Conservation (phyloP, 495 filamentous ascomycete species). For the Mytilinidion resinicola region DNA sequence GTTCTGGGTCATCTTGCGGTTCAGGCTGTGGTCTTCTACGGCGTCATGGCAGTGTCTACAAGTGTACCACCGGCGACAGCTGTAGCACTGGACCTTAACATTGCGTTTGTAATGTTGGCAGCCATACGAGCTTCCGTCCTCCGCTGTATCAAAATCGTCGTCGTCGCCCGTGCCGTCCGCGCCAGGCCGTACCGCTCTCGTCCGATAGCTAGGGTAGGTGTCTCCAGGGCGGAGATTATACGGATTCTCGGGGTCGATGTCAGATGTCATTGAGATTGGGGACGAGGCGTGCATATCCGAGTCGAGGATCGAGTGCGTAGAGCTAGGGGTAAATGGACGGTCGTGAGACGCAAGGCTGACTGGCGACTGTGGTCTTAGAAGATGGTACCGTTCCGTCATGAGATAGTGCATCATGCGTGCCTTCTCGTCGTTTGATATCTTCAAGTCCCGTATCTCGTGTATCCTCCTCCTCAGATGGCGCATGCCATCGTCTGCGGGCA, state of each 20-base stretch:
- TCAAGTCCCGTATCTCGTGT: slow-evolving; percentile 61
- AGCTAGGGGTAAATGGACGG: slow-evolving; percentile 28
- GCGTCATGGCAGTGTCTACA: slow-evolving; percentile 94
- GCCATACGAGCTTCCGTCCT: slow-evolving; percentile 49
- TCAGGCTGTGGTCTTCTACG: slow-evolving; percentile 72
- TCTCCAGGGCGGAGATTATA: slow-evolving; percentile 70
- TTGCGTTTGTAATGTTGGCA: slow-evolving; percentile 93
- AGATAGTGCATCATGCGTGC: slow-evolving; percentile 76
- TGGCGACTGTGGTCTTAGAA: slow-evolving; percentile 16
- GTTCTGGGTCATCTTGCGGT: slow-evolving; percentile 76
- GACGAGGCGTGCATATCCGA: slow-evolving; percentile 21
- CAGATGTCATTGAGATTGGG: slow-evolving; percentile 32
- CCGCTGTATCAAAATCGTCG: slow-evolving; percentile 27
- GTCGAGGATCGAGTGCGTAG: slow-evolving; percentile 17
- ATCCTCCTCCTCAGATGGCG: slow-evolving; percentile 66
- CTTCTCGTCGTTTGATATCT: slow-evolving; percentile 64
- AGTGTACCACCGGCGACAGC: slow-evolving; percentile 87
- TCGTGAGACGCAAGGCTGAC: slow-evolving; percentile 25
- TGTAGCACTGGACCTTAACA: slow-evolving; percentile 87
- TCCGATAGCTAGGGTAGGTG: slow-evolving; percentile 61
- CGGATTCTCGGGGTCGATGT: slow-evolving; percentile 41
- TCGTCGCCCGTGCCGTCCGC: slow-evolving; percentile 43
- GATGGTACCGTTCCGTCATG: slow-evolving; percentile 68
- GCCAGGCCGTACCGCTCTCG: slow-evolving; percentile 29
- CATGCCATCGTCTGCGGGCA: slow-evolving; percentile 96